Evolutionary conservation across 805 yeast genomes (phyloP).

Genomic region (Saccharomyces mikatae): DNA sequence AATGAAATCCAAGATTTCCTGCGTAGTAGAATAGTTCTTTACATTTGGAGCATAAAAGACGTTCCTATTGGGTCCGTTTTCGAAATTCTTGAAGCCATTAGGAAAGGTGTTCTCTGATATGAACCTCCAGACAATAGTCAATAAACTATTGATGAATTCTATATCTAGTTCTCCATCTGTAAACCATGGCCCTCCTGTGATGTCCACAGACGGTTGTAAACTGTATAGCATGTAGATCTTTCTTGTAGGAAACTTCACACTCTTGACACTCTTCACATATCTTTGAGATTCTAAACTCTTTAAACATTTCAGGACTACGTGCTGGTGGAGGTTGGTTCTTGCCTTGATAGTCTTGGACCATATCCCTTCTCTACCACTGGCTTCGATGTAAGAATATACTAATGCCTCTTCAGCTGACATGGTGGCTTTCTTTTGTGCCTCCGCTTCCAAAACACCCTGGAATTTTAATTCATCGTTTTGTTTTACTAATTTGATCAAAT

Average conservation of each 20-base stretch:
- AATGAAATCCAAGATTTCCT: constrained; percentile 69
- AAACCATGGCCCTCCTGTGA: constrained; percentile 99
- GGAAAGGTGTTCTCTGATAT: constrained; percentile 74
- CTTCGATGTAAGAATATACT: constrained; percentile 85
- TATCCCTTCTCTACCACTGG: constrained; percentile 89
- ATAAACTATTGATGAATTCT: constrained; percentile 79
- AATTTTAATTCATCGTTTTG: constrained; percentile 61
- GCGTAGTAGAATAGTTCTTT: constrained; percentile 60
- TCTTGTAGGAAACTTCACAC: constrained; percentile 87
- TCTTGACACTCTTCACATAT: constrained; percentile 80
- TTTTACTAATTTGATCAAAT: constrained; percentile 61
- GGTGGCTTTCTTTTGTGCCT: constrained; percentile 66
- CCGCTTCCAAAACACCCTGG: constrained; percentile 63
- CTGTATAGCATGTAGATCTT: constrained; percentile 93
- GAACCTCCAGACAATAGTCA: constrained; percentile 82
- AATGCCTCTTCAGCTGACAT: constrained; percentile 86
- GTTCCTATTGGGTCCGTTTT: constrained; percentile 11
- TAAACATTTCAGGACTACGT: constrained; percentile 76
- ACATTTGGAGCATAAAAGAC: constrained; percentile 46
- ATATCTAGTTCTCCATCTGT: constrained; percentile 91
- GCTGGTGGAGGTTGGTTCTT: constrained; percentile 82
- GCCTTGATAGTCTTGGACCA: constrained; percentile 92
- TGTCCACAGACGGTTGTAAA: constrained; percentile 88
- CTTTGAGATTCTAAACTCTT: constrained; percentile 74
- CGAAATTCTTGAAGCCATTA: constrained; percentile 43